Percentiles rank a stretch among this genome's conserved stretches.
phyloP scores from a whole-genome alignment of 2,329 filamentous ascomycete species.

The Coniella lustricola region DNA sequence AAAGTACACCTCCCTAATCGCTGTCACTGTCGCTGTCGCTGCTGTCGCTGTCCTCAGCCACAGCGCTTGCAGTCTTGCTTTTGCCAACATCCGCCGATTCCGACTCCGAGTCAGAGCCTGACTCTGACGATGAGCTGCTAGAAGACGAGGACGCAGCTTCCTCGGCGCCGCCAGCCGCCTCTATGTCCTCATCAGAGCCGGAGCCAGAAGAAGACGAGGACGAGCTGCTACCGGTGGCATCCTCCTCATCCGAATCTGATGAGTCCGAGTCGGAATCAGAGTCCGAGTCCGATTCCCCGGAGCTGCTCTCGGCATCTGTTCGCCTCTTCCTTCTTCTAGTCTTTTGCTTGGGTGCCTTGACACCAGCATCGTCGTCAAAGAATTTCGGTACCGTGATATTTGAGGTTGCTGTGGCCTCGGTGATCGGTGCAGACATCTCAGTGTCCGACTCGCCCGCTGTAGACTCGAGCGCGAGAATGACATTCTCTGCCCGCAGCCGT shows the following conservation, averaged over 20 bases:
- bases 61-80: constrained; percentile 14
- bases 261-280: constrained; percentile 29
- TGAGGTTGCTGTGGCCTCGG: constrained; percentile 22
- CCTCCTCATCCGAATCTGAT: constrained; percentile 27
- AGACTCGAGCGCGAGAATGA: constrained; percentile 44
- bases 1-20: too few relatives aligned
- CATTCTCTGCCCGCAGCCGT: constrained; percentile 55
- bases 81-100: constrained; percentile 8
- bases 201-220: constrained; percentile 30
- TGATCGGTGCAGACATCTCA: constrained; percentile 21
- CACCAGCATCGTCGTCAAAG: constrained; percentile 20
- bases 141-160: constrained; percentile 19
- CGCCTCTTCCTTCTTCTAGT: constrained; percentile 44
- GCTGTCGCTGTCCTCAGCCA: constrained; percentile 17
- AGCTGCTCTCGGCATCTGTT: constrained; percentile 35
- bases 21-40: constrained; percentile 3
- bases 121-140: constrained; percentile 21
- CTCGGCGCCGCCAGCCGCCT: constrained; percentile 4
- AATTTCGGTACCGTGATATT: constrained; percentile 16
- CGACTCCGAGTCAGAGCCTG: constrained; percentile 16
- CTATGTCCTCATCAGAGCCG: constrained; percentile 25
- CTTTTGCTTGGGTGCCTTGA: constrained; percentile 36
- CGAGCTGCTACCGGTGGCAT: constrained; percentile 26
- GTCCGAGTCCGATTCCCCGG: constrained; percentile 25
- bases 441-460: constrained; percentile 38